Percentiles rank a stretch among this genome's conserved stretches.
phyloP scores from a whole-genome alignment of 164 flowering plant genomes.

The Platanus orientalis region DNA sequence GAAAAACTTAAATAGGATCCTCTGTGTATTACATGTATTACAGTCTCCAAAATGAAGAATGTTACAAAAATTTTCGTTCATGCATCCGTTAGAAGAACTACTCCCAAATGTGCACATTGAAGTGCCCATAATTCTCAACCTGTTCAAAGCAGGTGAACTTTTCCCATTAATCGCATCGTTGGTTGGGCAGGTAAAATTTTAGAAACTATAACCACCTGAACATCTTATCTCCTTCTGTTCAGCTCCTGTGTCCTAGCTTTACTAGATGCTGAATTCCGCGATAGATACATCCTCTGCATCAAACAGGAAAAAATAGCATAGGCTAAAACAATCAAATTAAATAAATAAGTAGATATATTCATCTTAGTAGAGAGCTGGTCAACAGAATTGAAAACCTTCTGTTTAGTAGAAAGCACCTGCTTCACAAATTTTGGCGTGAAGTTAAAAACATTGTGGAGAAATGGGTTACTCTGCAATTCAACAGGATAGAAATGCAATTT shows the following conservation, averaged over 20 bases:
- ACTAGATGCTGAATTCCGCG: constrained; percentile 4
- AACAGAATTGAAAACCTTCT: background rate
- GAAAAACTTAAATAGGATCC: no score
- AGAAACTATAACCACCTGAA: background rate
- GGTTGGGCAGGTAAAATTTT: background rate
- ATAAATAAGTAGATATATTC: no score
- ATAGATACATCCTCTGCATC: constrained; percentile 7
- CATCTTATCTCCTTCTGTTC: constrained; percentile 6
- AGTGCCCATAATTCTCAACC: constrained; percentile 8
- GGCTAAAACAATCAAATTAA: no score
- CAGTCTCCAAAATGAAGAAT: no score
- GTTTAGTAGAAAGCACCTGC: constrained; percentile 6
- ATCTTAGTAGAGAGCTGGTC: background rate
- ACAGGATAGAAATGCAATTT: background rate
- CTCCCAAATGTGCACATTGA: background rate
- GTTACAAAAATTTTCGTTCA: no score
- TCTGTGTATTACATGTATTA: no score
- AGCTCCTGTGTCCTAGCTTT: constrained; percentile 12
- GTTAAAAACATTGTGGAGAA: constrained; percentile 10
- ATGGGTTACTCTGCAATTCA: constrained; percentile 3
- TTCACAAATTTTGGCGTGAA: background rate
- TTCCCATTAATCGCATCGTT: no score
- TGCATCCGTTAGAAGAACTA: no score
- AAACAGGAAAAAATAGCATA: no score
- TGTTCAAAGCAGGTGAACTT: background rate